Evolutionary conservation across 2,329 filamentous ascomycete genomes (phyloP), one percentile per base, ranked within the genome.

Genomic region (Cordyceps fumosorosea): DNA sequence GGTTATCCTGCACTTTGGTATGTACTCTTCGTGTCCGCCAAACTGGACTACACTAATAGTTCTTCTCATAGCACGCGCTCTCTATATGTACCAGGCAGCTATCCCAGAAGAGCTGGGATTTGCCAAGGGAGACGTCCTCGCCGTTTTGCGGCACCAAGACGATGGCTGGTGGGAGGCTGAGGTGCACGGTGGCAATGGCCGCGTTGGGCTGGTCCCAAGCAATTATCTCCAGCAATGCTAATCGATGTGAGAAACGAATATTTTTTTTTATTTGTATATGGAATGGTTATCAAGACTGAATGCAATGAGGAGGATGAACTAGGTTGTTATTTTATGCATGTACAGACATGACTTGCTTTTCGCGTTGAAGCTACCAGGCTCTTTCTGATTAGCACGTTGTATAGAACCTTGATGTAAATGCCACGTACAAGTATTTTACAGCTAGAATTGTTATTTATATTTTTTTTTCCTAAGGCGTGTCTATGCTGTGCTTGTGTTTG

Each of bases 161-260:
- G 95, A 99, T 72, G 95, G 95, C 22, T 99, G 95, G 95, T 99
- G 96, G 95, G 95, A 99, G 78, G 96, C 96, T 14, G 93, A 97
- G 74, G 85, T 97, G 47, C 90, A 93, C 52, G 87, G 88, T 26
- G 81, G 82, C 65, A 83, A 81, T 65, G 85, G 82, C 56, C 80
- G 76, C 56, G 72, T 81, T 63, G 86, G 86, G 64, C 78, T 89
- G 70, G 85, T 89, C 66, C 86, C 86, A 66, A 88, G 86, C 74
- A 89, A 89, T 71, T 89, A 89, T 68, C 78, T 89, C 64, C 82
- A 86, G 73, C 76, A 80, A 51, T 80, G 78, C 64, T 83, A 70
- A 72, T 52, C 32, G 54, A 57, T 44, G 54, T 48, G 37, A 18
- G 55, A 64, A 52, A 48, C 45, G 47, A 54, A 11, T 37, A 37